A percentile compares a stretch with the other conserved stretches of the same genome.
phyloP scores from a whole-genome alignment of 768 basidiomycete species.

The Phlebiopsis flavidoalba region DNA sequence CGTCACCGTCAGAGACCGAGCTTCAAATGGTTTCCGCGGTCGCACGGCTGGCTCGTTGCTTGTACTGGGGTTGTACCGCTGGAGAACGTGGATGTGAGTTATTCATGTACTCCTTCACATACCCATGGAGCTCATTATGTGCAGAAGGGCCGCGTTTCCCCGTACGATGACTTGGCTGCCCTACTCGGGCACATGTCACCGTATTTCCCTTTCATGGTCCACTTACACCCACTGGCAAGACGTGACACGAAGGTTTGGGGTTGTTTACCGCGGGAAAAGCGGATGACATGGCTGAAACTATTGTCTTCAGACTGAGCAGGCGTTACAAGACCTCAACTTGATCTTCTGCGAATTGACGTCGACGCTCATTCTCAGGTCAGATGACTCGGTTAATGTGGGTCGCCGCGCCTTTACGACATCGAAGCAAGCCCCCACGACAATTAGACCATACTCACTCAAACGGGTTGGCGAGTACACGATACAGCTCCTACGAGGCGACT shows the following conservation, averaged over 20 bases:
- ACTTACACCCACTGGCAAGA: constrained; percentile 23
- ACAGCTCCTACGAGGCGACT: constrained; percentile 50
- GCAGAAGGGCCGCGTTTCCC: constrained; percentile 4
- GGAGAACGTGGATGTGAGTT: constrained; percentile 33
- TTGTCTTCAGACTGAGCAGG: constrained; percentile 50
- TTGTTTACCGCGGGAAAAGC: not conserved
- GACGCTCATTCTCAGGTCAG: constrained; percentile 40
- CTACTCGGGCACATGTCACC: constrained; percentile 71
- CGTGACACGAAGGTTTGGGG: constrained; percentile 55
- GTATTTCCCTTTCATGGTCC: constrained; percentile 75
- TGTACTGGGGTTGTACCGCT: constrained; percentile 59
- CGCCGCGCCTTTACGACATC: not conserved
- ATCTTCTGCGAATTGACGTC: constrained; percentile 76
- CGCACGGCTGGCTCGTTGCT: constrained; percentile 47
- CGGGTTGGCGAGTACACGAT: constrained; percentile 59
- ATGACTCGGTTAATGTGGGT: not conserved
- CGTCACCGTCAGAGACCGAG: constrained; percentile 54
- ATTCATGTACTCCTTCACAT: not conserved
- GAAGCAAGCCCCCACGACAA: constrained; percentile 14
- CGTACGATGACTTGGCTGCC: constrained; percentile 45
- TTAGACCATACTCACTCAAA: constrained; percentile 16
- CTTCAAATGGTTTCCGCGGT: constrained; percentile 54
- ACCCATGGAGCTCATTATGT: not conserved
- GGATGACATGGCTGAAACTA: constrained; percentile 4
- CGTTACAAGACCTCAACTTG: constrained; percentile 67